Base-by-base conservation (phyloP, 768 basidiomycete species). In the Trametes coccinea region DNA sequence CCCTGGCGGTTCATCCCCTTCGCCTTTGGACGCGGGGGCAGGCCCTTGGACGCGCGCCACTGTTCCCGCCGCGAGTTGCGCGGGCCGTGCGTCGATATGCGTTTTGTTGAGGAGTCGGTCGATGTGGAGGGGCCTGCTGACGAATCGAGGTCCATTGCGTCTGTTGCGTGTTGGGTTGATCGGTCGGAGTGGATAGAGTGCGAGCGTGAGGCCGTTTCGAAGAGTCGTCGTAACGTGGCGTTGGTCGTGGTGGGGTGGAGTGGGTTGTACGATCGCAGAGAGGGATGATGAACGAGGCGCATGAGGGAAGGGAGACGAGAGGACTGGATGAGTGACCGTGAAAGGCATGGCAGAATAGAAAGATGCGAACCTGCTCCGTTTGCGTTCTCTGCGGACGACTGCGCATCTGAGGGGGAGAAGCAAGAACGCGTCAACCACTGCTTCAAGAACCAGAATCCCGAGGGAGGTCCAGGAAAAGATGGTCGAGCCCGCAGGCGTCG, bases 11-110 rank as follows among this genome's bases (percentile, higher is more conserved):
- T 91, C 80, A 87, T 81, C 37, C 82, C 84, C 43, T 72, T 77
- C 8, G 79, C 71, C 62, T 78, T 78, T 7, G 83, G 78, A 65
- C 82, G 72, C 29, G 85, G 74, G 7, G 77, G 69, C 73, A 91
- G 69, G 33, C 93, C 93, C 71, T 93, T 95, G 27, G 92, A 88
- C 58, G 76, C 76, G 71, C 92, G 78, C 93, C 93, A 95, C 65
- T 85, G 80, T 71, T 93, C 93, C 64, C 90, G 80, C 61, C 93
- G 79, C 50, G 90, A 89, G 52, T 80, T 78, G 34, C 92, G 84
- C 2, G 87, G 82, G 11, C 93, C 93, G 67, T 94, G 91, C 2
- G 93, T 95, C 8, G 93, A 94, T 63, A 94, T 79, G 67, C 59
- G 70, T 60, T 71, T 70, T 48, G 68, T 61, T 58, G 67, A 66